These are phyloP conservation scores for Sanguinoderma infundibulare DNA, from an alignment of 1,284 basidiomycete genomes.

Conservation along the genomic window DNA sequence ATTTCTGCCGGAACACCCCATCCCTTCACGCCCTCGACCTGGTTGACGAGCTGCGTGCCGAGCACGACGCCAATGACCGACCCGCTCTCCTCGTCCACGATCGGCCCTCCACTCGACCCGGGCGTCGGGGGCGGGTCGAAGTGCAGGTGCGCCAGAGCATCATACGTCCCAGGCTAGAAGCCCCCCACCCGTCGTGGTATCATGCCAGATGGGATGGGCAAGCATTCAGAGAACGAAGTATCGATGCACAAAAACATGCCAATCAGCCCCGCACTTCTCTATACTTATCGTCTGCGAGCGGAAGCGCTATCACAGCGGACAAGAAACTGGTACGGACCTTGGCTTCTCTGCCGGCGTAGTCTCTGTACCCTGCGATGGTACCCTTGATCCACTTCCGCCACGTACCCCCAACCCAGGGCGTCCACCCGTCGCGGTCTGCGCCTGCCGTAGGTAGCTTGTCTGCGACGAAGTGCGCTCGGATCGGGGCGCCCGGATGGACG, in stretches of 20 bases:
- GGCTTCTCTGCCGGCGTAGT: constrained; percentile 60
- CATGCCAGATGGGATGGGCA: too few species aligned
- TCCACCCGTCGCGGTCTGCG: constrained; percentile 47
- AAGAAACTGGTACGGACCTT: constrained; percentile 42
- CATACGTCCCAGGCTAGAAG: constrained; percentile 69
- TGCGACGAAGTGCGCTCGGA: constrained; percentile 62
- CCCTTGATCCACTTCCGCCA: constrained; percentile 62
- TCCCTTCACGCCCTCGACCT: constrained; percentile 60
- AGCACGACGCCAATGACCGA: constrained; percentile 74
- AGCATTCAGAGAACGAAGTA: background rate
- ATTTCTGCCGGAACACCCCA: constrained; percentile 75
- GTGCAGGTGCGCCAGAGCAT: constrained; percentile 62
- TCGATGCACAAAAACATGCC: background rate
- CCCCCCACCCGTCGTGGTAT: background rate
- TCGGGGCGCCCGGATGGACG: constrained; percentile 48
- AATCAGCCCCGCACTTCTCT: background rate
- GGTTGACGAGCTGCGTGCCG: constrained; percentile 62
- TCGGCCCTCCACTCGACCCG: constrained; percentile 75
- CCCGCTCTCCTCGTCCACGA: constrained; percentile 66
- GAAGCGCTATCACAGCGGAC: background rate
- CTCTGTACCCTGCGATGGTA: constrained; percentile 59
- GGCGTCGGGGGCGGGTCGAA: constrained; percentile 63
- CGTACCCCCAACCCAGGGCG: constrained; percentile 54
- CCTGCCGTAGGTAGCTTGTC: constrained; percentile 40
- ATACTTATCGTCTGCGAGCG: background rate